Conservation (phyloP, 176 grass and related monocot species). For the Triticum timopheevii region DNA sequence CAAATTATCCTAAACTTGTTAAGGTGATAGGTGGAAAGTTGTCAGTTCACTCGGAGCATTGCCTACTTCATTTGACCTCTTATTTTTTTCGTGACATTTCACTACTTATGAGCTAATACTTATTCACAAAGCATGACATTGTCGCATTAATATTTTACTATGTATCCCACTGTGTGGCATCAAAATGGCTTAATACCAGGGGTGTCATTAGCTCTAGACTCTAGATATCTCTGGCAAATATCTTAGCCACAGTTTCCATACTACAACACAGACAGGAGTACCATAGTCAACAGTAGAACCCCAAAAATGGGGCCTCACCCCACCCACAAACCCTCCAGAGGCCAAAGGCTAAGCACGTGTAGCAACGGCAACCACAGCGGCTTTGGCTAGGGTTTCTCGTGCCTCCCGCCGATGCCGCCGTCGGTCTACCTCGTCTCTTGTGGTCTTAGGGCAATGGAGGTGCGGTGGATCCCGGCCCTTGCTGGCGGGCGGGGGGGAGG, state of each 20-base stretch:
- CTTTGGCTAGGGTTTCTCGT: too few relatives aligned
- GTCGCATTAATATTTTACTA: neutral
- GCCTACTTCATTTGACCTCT: neutral
- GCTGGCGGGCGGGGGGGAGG: too few relatives aligned
- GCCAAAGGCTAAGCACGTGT: neutral
- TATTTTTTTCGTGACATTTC: neutral
- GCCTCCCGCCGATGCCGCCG: too few relatives aligned
- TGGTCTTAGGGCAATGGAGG: too few relatives aligned
- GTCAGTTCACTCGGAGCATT: neutral
- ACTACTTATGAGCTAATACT: neutral
- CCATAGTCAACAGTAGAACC: neutral
- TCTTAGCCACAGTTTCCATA: neutral
- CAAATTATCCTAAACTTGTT: neutral
- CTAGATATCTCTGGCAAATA: neutral
- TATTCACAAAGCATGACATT: neutral
- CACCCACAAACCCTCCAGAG: too few relatives aligned
- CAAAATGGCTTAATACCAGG: too few relatives aligned
- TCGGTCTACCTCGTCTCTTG: too few relatives aligned
- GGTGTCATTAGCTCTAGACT: neutral
- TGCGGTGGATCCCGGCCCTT: too few relatives aligned
- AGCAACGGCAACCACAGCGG: neutral
- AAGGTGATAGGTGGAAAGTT: neutral
- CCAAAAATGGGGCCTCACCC: too few relatives aligned
- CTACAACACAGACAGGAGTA: neutral
- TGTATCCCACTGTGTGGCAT: neutral